phyloP scores from a whole-genome alignment of 2,329 filamentous ascomycete species.

The Epichloe scottii region DNA sequence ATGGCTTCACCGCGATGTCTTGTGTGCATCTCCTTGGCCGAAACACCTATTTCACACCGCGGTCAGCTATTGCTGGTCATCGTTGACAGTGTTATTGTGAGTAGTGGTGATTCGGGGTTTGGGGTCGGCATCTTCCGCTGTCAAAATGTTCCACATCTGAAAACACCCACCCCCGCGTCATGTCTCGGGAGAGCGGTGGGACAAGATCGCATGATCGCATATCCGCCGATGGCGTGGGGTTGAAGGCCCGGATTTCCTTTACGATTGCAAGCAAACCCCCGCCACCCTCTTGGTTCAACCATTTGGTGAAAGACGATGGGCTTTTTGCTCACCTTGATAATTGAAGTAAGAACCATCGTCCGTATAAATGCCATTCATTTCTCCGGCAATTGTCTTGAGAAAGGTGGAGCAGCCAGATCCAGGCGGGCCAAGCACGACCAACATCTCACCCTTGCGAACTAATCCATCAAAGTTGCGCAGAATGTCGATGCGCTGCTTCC shows the following conservation, averaged over 20 bases:
- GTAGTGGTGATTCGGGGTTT: neutral
- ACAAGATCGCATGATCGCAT: conserved; percentile 1
- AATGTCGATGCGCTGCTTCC: conserved; percentile 51
- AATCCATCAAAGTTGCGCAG: conserved; percentile 55
- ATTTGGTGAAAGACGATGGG: neutral
- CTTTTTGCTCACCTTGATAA: conserved; percentile 52
- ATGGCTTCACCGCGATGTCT: conserved; percentile 75
- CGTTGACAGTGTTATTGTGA: neutral
- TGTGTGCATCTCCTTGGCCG: conserved; percentile 62
- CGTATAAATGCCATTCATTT: conserved; percentile 67
- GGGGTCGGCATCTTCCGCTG: conserved; percentile 5
- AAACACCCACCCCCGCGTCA: conserved; percentile 2
- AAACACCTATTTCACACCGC: conserved; percentile 34
- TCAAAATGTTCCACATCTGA: conserved; percentile 1
- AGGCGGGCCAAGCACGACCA: conserved; percentile 62
- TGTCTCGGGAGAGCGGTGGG: neutral
- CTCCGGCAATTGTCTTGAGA: conserved; percentile 71
- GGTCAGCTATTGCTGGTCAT: conserved; percentile 4
- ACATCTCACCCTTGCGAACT: conserved; percentile 60
- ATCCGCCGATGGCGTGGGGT: neutral
- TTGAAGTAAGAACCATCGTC: conserved; percentile 63
- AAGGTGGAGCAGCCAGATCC: conserved; percentile 72
- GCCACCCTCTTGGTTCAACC: neutral
- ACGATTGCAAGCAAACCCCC: neutral
- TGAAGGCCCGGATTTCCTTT: conserved; percentile 1